Evolutionary conservation across 768 basidiomycete species (phyloP).

Genomic region (Hortiboletus flavorubellus): DNA sequence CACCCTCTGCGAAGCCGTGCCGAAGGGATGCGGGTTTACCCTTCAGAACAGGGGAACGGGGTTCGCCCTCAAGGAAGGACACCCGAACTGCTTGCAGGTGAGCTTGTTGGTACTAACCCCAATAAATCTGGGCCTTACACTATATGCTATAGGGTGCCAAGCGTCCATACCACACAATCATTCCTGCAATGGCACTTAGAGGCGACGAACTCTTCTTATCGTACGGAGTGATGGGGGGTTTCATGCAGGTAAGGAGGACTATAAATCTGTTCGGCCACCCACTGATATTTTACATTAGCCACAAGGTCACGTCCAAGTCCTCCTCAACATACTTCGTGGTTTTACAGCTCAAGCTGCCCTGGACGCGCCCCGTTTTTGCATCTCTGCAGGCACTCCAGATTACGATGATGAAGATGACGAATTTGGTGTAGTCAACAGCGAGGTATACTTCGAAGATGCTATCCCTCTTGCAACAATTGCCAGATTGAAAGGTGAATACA

Average conservation of each 20-base stretch:
- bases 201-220: slow-evolving; percentile 82
- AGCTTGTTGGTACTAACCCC: neutral
- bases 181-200: slow-evolving; percentile 80
- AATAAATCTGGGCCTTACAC: neutral
- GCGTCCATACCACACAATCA: slow-evolving; percentile 90
- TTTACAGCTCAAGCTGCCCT: slow-evolving; percentile 86
- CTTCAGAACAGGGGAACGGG: slow-evolving; percentile 91
- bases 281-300: slow-evolving; percentile 46
- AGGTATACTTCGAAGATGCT: slow-evolving; percentile 87
- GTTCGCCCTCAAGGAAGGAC: slow-evolving; percentile 74
- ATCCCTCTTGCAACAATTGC: slow-evolving; percentile 60
- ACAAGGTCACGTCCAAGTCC: slow-evolving; percentile 94
- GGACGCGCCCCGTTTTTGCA: slow-evolving; percentile 95
- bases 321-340: slow-evolving; percentile 86
- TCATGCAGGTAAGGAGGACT: slow-evolving; percentile 62
- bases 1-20: slow-evolving; percentile 56
- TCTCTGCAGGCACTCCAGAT: slow-evolving; percentile 79
- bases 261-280: neutral
- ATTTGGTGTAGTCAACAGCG: slow-evolving; percentile 68
- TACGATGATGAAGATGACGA: slow-evolving; percentile 42
- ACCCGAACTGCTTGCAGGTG: slow-evolving; percentile 83
- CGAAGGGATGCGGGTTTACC: slow-evolving; percentile 93
- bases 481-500: slow-evolving; percentile 58
- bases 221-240: slow-evolving; percentile 91
- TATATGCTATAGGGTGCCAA: slow-evolving; percentile 62